phyloP scores from a whole-genome alignment of 2,329 filamentous ascomycete genomes.

The Coniochaeta prunicola region DNA sequence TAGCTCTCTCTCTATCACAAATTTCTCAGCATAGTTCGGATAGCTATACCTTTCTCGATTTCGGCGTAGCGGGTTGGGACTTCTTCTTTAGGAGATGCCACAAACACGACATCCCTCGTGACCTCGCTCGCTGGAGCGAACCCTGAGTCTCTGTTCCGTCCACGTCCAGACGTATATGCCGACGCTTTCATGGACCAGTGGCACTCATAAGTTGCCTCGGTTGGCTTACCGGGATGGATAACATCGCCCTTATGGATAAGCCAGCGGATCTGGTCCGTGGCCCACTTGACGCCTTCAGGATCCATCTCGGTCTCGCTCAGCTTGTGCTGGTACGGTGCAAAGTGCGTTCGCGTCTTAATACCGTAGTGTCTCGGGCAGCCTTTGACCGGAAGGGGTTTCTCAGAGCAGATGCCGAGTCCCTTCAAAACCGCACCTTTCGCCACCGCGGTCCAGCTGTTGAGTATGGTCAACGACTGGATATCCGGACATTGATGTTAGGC shows the following conservation, averaged over 20 bases:
- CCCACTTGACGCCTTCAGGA: constrained; percentile 13
- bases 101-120: constrained; percentile 14
- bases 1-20: neutral
- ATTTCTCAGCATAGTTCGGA: neutral
- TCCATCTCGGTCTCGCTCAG: constrained; percentile 9
- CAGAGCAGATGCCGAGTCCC: constrained; percentile 16
- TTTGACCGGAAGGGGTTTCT: constrained; percentile 9
- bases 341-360: constrained; percentile 13
- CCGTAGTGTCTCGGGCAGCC: constrained; percentile 14
- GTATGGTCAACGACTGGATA: neutral
- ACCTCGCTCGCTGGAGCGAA: constrained; percentile 2
- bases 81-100: constrained; percentile 11
- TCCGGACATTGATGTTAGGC: neutral
- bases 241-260: constrained; percentile 15
- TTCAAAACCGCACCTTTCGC: constrained; percentile 17
- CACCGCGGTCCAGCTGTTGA: constrained; percentile 14
- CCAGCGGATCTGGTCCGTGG: constrained; percentile 16
- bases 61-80: constrained; percentile 9
- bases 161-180: constrained; percentile 2
- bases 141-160: neutral
- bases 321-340: constrained; percentile 10
- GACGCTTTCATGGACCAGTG: constrained; percentile 13
- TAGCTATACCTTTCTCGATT: constrained; percentile 8
- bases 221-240: constrained; percentile 12
- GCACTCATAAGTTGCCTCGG: constrained; percentile 11